phyloP scores from a whole-genome alignment of 768 basidiomycete genomes.

The Tulasnella sp. region DNA sequence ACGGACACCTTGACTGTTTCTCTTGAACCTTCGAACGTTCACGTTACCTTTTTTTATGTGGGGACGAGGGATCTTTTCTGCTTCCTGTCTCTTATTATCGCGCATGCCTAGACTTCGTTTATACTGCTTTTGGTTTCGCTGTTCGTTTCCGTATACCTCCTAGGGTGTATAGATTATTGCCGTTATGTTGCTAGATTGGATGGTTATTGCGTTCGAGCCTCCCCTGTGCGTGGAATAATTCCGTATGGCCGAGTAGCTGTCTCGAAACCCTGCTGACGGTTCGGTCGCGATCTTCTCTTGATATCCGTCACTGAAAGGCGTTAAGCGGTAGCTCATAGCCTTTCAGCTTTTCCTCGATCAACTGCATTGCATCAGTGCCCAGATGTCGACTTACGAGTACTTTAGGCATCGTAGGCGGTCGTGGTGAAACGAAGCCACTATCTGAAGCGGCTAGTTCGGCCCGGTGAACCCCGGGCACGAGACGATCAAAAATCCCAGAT shows the following conservation, averaged over 20 bases:
- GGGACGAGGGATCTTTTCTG: neutral
- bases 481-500: too few relatives aligned
- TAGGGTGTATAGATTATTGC: neutral
- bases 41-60: neutral
- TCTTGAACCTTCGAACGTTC: neutral
- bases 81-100: neutral
- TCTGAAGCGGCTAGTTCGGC: neutral
- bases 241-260: too few relatives aligned
- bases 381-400: conserved; percentile 55
- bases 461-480: neutral
- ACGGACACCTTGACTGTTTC: neutral
- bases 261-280: too few relatives aligned
- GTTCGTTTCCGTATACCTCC: neutral
- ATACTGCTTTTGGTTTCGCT: neutral
- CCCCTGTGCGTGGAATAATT: too few relatives aligned
- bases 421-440: neutral
- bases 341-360: conserved; percentile 43
- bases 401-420: conserved; percentile 27
- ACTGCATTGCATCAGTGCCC: conserved; percentile 55
- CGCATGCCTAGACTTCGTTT: neutral
- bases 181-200: neutral
- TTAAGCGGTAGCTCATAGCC: too few relatives aligned
- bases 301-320: too few relatives aligned
- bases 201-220: neutral
- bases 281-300: too few relatives aligned